A percentile compares a stretch with the other conserved stretches of the same genome.
These are phyloP conservation scores for Gardenia jasminoides DNA, from an alignment of 257 asterid species.

Conservation along the genomic window DNA sequence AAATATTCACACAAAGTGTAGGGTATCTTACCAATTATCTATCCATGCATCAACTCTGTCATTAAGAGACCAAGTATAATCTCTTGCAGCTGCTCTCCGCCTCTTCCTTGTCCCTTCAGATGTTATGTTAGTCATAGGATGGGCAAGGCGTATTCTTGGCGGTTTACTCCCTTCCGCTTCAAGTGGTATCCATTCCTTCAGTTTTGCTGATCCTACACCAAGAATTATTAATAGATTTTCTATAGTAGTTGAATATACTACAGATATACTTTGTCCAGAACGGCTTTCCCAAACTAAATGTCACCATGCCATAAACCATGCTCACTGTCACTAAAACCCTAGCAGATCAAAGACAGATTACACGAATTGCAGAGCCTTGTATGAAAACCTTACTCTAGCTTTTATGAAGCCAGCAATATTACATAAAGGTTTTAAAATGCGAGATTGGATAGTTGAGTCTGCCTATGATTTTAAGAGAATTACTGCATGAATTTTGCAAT, in stretches of 20 bases:
- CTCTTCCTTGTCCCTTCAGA: slow-evolving; percentile 81
- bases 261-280: slow-evolving; percentile 1
- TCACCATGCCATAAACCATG: background rate
- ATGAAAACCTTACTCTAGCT: background rate
- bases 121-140: slow-evolving; percentile 49
- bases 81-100: slow-evolving; percentile 67
- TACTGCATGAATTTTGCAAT: background rate
- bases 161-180: slow-evolving; percentile 52
- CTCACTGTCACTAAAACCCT: background rate
- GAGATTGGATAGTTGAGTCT: background rate
- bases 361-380: background rate
- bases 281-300: background rate
- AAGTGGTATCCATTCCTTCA: slow-evolving; percentile 84
- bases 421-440: background rate
- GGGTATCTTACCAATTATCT: slow-evolving; percentile 60
- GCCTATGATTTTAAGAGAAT: background rate
- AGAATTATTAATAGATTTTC: background rate
- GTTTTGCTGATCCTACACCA: slow-evolving; percentile 46
- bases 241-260: background rate
- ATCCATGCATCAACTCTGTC: slow-evolving; percentile 89
- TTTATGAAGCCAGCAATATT: background rate
- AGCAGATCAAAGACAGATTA: background rate
- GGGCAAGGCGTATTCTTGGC: slow-evolving; percentile 68
- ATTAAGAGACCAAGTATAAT: slow-evolving; percentile 76
- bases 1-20: background rate